phyloP scores from a whole-genome alignment of 2,329 filamentous ascomycete genomes.

The Colletotrichum filicis region DNA sequence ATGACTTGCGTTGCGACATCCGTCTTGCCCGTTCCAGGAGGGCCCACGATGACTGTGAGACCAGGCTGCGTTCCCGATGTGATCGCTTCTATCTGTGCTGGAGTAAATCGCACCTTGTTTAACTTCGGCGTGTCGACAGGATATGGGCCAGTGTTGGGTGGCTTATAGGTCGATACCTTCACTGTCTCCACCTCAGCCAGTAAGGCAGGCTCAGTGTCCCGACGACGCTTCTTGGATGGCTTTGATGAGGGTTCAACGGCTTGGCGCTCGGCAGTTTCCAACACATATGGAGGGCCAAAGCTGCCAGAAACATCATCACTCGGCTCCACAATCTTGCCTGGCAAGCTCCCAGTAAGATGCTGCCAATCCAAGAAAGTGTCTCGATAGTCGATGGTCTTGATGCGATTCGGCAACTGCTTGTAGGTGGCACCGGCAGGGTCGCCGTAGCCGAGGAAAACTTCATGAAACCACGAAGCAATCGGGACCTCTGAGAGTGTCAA shows the following conservation, averaged over 20 bases:
- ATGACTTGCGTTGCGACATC: constrained; percentile 99
- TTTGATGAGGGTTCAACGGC: constrained; percentile 63
- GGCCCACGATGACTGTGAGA: constrained; percentile 91
- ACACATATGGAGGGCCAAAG: constrained; percentile 88
- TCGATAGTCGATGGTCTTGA: constrained; percentile 86
- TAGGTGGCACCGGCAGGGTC: constrained; percentile 91
- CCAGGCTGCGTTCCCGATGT: constrained; percentile 94
- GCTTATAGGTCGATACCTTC: constrained; percentile 89
- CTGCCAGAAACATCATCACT: constrained; percentile 76
- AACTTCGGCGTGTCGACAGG: constrained; percentile 83
- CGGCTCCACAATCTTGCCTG: constrained; percentile 87
- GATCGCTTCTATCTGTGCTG: constrained; percentile 91
- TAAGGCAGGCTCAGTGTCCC: constrained; percentile 76
- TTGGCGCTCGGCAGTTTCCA: constrained; percentile 72
- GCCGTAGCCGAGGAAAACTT: constrained; percentile 97
- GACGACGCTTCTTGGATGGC: constrained; percentile 86
- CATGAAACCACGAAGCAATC: constrained; percentile 91
- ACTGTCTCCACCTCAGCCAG: constrained; percentile 74
- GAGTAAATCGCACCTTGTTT: constrained; percentile 89
- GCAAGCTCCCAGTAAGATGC: constrained; percentile 88
- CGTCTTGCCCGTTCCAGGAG: constrained; percentile 98
- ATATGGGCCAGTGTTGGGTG: constrained; percentile 90
- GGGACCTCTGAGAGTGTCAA: constrained; percentile 87
- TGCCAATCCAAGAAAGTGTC: constrained; percentile 98
- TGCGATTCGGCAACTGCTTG: constrained; percentile 80